These are phyloP conservation scores for Aspergillus sp. DNA, from an alignment of 2,329 filamentous ascomycete species.

Conservation along the genomic window DNA sequence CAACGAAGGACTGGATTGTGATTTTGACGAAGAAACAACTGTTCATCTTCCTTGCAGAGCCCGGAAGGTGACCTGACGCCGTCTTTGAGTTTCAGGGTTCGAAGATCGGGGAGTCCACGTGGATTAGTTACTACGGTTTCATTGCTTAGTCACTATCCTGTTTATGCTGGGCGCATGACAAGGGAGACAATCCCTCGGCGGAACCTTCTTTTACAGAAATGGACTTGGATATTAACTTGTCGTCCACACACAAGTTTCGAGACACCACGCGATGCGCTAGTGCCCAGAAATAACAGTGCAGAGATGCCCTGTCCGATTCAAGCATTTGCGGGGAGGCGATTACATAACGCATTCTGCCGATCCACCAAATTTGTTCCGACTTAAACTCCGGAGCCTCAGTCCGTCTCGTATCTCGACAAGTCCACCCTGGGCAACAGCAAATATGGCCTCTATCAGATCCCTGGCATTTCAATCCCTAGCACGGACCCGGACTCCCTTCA, in stretches of 20 bases:
- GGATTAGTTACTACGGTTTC: neutral
- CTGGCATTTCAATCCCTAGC: constrained; percentile 52
- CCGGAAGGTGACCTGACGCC: neutral
- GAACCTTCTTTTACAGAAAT: no score
- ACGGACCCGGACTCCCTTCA: constrained; percentile 28
- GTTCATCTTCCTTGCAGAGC: constrained; percentile 2
- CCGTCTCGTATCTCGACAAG: constrained; percentile 1
- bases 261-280: no score
- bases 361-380: neutral
- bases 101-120: neutral
- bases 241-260: no score
- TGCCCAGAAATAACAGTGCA: no score
- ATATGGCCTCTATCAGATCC: constrained; percentile 53
- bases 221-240: no score
- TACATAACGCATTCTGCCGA: constrained; percentile 7
- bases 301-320: neutral
- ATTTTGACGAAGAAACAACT: neutral
- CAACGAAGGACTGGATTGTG: neutral
- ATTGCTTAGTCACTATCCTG: constrained; percentile 8
- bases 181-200: neutral
- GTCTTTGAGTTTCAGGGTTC: neutral
- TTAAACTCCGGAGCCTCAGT: constrained; percentile 1
- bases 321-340: constrained; percentile 3
- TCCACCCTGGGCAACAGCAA: neutral
- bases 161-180: neutral